phyloP scores from a whole-genome alignment of 176 grass and related monocot species.

The Leersia perrieri region DNA sequence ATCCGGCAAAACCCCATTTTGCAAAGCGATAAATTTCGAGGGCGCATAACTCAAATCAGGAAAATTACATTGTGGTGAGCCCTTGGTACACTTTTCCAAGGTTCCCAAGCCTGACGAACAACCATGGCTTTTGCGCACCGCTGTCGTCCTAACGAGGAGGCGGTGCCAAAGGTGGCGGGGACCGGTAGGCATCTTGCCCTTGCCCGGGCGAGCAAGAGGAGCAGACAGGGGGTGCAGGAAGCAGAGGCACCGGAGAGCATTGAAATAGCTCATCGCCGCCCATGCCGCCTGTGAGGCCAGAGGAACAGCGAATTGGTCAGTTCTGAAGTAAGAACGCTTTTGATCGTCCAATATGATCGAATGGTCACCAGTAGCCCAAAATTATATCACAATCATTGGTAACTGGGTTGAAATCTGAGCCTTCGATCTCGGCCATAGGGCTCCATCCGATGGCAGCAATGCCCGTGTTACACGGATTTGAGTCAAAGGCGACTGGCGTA shows the following conservation, averaged over 20 bases:
- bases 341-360: too few relatives aligned
- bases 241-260: constrained; percentile 28
- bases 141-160: constrained; percentile 37
- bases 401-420: too few relatives aligned
- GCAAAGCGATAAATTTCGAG: neutral
- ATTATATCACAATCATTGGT: too few relatives aligned
- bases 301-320: neutral
- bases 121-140: constrained; percentile 63
- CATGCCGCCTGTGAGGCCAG: too few relatives aligned
- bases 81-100: constrained; percentile 80
- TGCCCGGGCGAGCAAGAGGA: constrained; percentile 4
- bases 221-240: constrained; percentile 21
- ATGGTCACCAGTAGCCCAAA: too few relatives aligned
- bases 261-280: constrained; percentile 43
- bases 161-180: neutral
- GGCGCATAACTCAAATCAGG: neutral
- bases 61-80: constrained; percentile 78
- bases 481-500: too few relatives aligned
- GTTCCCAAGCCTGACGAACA: constrained; percentile 85
- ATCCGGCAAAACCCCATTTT: too few relatives aligned
- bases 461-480: too few relatives aligned
- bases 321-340: neutral
- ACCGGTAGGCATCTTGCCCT: constrained; percentile 18
- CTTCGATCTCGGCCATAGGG: too few relatives aligned
- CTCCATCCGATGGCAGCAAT: too few relatives aligned